phyloP scores from a whole-genome alignment of 495 filamentous ascomycete genomes.

The Penicillium nucicola region DNA sequence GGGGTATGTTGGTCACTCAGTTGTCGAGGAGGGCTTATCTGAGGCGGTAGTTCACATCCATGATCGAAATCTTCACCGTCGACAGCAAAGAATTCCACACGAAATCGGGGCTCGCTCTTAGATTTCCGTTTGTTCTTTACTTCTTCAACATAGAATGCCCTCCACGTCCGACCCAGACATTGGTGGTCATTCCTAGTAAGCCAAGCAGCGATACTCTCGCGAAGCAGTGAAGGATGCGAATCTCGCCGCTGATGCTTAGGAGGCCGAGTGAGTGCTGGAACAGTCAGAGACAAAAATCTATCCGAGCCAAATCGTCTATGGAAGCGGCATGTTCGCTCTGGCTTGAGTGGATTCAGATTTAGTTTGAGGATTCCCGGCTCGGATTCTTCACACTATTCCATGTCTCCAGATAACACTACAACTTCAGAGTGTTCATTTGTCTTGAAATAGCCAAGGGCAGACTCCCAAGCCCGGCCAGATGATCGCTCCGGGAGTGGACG shows the following conservation, averaged over 20 bases:
- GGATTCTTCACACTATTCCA: slow-evolving; percentile 35
- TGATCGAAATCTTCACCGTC: slow-evolving; percentile 42
- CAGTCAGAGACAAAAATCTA: slow-evolving; percentile 41
- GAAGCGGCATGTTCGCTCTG: slow-evolving; percentile 45
- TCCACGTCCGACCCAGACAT: slow-evolving; percentile 45
- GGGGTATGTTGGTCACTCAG: slow-evolving; percentile 26
- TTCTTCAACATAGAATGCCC: slow-evolving; percentile 46
- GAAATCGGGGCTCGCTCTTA: slow-evolving; percentile 28
- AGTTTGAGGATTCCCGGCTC: slow-evolving; percentile 41
- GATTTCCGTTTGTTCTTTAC: slow-evolving; percentile 33
- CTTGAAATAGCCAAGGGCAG: slow-evolving; percentile 30
- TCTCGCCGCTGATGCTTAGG: slow-evolving; percentile 29
- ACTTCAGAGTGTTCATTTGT: slow-evolving; percentile 37
- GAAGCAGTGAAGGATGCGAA: slow-evolving; percentile 24
- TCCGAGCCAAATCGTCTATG: slow-evolving; percentile 48
- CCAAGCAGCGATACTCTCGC: slow-evolving; percentile 39
- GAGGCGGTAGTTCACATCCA: background rate
- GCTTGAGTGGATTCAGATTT: slow-evolving; percentile 38
- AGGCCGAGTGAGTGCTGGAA: slow-evolving; percentile 36
- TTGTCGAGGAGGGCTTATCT: slow-evolving; percentile 19
- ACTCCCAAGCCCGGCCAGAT: slow-evolving; percentile 39
- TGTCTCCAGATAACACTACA: slow-evolving; percentile 39
- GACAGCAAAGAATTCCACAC: slow-evolving; percentile 53
- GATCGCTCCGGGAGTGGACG: slow-evolving; percentile 37
- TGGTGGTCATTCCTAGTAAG: slow-evolving; percentile 38